phyloP scores from a whole-genome alignment of 176 grass and related monocot genomes.

The Triticum urartu region DNA sequence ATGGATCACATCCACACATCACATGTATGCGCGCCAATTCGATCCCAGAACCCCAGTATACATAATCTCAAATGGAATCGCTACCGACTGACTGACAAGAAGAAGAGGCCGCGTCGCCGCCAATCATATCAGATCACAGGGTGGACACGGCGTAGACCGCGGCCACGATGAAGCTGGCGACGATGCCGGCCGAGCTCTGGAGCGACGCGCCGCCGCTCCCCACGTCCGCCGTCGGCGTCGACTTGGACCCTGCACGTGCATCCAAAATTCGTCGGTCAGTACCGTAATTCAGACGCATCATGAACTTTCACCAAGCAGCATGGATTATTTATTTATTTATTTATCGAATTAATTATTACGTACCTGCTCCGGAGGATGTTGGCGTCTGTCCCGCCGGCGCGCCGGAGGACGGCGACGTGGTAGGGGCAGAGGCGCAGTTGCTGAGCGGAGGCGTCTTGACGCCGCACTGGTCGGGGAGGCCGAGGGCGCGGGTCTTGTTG shows the following conservation, averaged over 20 bases:
- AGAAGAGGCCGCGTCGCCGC: not conserved
- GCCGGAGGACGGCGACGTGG: not conserved
- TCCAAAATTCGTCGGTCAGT: not conserved
- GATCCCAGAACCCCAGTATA: not conserved
- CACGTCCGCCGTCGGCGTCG: slow-evolving; percentile 2
- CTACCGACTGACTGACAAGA: not conserved
- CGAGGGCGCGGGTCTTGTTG: slow-evolving; percentile 68
- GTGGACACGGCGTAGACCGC: slow-evolving; percentile 11
- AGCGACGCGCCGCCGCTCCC: not conserved
- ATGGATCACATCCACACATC: not conserved
- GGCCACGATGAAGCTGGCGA: slow-evolving; percentile 1
- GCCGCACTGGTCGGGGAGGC: slow-evolving; percentile 48
- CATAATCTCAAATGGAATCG: not conserved
- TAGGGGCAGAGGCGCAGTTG: not conserved
- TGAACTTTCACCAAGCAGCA: not conserved
- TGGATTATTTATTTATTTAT: too few relatives aligned
- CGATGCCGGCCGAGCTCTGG: not conserved
- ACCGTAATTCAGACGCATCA: not conserved
- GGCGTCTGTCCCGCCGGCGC: not conserved
- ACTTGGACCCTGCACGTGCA: slow-evolving; percentile 24
- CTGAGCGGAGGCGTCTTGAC: slow-evolving; percentile 64
- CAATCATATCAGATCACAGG: slow-evolving; percentile 33
- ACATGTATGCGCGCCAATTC: not conserved
- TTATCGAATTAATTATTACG: not conserved
- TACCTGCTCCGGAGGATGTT: slow-evolving; percentile 11